phyloP scores from a whole-genome alignment of 768 basidiomycete species.

The Serendipita vermifera region DNA sequence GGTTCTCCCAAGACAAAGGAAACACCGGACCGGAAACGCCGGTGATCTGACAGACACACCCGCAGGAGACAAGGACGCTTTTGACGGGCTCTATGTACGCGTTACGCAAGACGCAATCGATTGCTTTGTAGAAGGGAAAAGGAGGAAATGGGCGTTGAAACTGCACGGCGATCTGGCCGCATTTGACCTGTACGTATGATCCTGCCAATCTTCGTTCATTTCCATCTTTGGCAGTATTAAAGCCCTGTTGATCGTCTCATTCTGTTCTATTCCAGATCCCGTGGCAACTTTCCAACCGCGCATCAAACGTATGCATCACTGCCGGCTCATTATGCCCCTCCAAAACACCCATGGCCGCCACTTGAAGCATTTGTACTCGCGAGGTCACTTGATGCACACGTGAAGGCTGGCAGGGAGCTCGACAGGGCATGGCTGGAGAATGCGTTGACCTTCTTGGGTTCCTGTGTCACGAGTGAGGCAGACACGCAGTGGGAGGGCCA shows the following conservation, averaged over 20 bases:
- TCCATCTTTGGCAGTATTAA: background rate
- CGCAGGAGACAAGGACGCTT: conserved; percentile 41
- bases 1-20: too few relatives aligned
- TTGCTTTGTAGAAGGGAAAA: conserved; percentile 67
- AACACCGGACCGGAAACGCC: too few relatives aligned
- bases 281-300: conserved; percentile 48
- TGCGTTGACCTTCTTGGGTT: conserved; percentile 61
- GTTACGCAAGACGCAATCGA: conserved; percentile 75
- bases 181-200: conserved; percentile 61
- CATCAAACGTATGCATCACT: conserved; percentile 61
- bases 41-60: too few relatives aligned
- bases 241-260: background rate
- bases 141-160: conserved; percentile 74
- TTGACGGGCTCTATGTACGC: conserved; percentile 64
- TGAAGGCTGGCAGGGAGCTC: conserved; percentile 38
- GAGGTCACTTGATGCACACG: conserved; percentile 56
- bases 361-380: conserved; percentile 70
- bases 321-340: conserved; percentile 71
- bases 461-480: conserved; percentile 44
- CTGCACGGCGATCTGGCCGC: conserved; percentile 78
- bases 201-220: background rate
- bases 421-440: conserved; percentile 74
- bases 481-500: too few relatives aligned
- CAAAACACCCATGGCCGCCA: conserved; percentile 55
- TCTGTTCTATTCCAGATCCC: conserved; percentile 36